A percentile compares a stretch with the other conserved stretches of the same genome.
These are phyloP conservation scores for Rhytidiadelphus loreus DNA, from an alignment of 225 moss, liverwort and hornwort genomes.

Conservation along the genomic window DNA sequence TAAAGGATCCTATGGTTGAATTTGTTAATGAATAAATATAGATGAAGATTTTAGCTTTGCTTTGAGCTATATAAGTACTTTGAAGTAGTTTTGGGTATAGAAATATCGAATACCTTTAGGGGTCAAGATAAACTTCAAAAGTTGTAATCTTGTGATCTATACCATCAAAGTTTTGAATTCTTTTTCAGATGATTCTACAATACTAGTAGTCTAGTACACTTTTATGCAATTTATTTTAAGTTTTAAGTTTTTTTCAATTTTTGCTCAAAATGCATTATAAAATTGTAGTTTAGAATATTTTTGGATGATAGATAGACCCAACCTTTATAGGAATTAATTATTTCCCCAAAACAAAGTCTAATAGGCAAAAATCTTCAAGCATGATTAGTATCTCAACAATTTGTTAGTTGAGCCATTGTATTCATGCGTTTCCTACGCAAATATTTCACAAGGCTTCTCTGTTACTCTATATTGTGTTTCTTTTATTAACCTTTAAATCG, in stretches of 20 bases:
- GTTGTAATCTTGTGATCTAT: not conserved
- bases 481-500: not conserved
- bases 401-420: no score
- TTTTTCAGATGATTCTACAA: no score
- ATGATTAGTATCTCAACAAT: no score
- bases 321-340: not conserved
- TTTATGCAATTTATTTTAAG: not conserved
- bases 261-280: not conserved
- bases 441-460: fast-evolving
- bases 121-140: not conserved
- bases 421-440: no score
- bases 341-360: no score
- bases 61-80: no score
- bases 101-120: no score
- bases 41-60: no score
- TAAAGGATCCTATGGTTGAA: no score
- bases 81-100: no score
- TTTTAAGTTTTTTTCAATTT: not conserved
- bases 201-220: no score
- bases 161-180: not conserved
- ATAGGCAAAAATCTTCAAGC: not conserved
- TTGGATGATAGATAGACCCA: not conserved
- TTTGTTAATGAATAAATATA: no score
- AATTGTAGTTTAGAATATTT: not conserved
- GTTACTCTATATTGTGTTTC: not conserved